Base-by-base conservation (phyloP, 345 rosid species). In the Combretum micranthum region DNA sequence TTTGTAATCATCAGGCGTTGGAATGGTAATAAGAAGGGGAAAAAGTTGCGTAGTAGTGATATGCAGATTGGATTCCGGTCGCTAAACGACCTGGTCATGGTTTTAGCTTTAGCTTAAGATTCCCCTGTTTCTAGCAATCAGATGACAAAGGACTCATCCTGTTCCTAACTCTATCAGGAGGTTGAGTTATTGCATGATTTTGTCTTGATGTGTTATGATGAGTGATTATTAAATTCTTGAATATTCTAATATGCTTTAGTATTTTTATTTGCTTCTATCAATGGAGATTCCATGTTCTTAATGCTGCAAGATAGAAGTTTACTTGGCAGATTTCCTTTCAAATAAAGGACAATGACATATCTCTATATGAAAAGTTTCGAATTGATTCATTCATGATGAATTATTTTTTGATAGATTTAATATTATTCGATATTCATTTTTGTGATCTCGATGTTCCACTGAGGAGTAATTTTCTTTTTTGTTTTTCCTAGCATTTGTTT, bases 281-380 rank as follows among this genome's bases (percentile, higher is more conserved):
- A 56, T 64, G 49, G 26, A 44, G 57, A 20, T 69, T 13, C 47
- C 80, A 89, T 94, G 84, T 75, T 60, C 66, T 69, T 67, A 77
- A 79, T 69, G 60, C 83, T 56, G 82, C 91, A 4, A 74, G 97
- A 48, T 44, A 79, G 47, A 77, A 72, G 78, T 89, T 89, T 80
- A 74, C 84, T 61, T 72, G 62, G 53, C 92, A 81, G 77, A 79
- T 86, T 71, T 86, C 88, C 48, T 75, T 72, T 60, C 86, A 75
- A 57, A 77, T 89, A 60, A 84, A 82, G 77, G 97, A 86, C 73
- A 62, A 71, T 60, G 88, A 89, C 60, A 77, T 86, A 64, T 80
- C 95, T 64, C 79, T 86, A n/a, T n/a, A n/a, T 56, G 90, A 95
- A 46, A 86, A 81, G n/a, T n/a, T n/a, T n/a, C n/a, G n/a, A n/a